These are phyloP conservation scores for Elsinoe ampelina DNA, from an alignment of 2,329 filamentous ascomycete genomes.

Conservation along the genomic window DNA sequence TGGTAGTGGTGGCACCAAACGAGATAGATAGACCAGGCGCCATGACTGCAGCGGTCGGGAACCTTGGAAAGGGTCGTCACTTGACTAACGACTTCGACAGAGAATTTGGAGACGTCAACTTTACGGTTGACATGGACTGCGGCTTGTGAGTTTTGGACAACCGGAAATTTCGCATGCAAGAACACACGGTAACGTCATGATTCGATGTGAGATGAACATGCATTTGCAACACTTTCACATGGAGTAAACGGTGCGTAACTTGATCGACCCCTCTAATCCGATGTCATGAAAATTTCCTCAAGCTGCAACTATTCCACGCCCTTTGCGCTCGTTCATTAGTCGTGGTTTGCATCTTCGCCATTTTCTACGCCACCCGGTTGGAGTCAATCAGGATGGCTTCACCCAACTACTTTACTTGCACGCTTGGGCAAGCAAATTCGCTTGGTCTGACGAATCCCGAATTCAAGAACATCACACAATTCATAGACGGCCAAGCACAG, in stretches of 20 bases:
- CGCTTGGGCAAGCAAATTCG: conserved; percentile 45
- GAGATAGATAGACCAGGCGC: neutral
- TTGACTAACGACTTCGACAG: neutral
- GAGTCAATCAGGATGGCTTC: conserved; percentile 15
- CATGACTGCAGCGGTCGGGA: neutral
- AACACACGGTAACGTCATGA: neutral
- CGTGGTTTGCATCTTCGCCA: neutral
- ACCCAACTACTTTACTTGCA: conserved; percentile 52
- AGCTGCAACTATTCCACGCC: neutral
- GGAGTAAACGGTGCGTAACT: neutral
- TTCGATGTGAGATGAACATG: neutral
- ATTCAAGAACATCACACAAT: conserved; percentile 40
- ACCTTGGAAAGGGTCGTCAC: neutral
- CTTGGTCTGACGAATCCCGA: conserved; percentile 28
- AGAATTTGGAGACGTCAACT: neutral
- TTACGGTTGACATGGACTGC: neutral
- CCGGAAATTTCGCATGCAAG: neutral
- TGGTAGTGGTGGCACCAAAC: neutral
- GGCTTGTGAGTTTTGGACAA: neutral
- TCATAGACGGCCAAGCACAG: conserved; percentile 42
- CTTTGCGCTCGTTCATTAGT: neutral
- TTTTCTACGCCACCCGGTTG: neutral
- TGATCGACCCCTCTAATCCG: neutral
- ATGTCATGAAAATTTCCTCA: neutral
- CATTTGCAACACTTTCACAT: neutral